phyloP scores from a whole-genome alignment of 306 rosid genomes.

The Malus orientalis region DNA sequence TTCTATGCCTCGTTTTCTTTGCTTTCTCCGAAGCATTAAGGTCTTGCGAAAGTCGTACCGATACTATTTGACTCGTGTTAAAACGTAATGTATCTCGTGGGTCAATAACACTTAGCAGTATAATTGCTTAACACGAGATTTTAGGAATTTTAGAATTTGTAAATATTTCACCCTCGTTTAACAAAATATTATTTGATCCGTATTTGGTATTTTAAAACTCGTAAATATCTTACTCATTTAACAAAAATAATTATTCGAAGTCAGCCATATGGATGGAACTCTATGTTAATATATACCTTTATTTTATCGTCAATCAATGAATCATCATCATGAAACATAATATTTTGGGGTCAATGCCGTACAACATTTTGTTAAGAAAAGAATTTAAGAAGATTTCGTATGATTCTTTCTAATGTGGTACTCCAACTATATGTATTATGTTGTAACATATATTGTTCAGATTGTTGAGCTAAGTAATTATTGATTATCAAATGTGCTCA shows the following conservation, averaged over 20 bases:
- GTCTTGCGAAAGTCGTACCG: neutral
- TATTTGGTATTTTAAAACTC: neutral
- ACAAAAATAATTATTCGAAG: neutral
- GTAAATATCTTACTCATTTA: too few relatives aligned
- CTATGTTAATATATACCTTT: neutral
- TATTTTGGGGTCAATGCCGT: neutral
- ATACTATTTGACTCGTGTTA: neutral
- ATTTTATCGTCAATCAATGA: neutral
- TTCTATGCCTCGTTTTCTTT: neutral
- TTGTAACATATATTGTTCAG: neutral
- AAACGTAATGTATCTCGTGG: neutral
- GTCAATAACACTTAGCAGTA: too few relatives aligned
- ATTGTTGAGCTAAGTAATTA: neutral
- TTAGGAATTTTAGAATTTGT: too few relatives aligned
- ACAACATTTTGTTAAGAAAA: neutral
- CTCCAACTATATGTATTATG: neutral
- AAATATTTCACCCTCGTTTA: too few relatives aligned
- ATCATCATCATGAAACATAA: too few relatives aligned
- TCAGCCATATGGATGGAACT: neutral
- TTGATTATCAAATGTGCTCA: neutral
- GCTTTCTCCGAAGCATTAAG: neutral
- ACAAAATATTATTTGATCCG: too few relatives aligned
- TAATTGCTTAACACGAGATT: too few relatives aligned
- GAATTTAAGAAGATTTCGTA: neutral
- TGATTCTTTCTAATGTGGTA: neutral